Evolutionary conservation across 1,284 basidiomycete species (phyloP).

Genomic region (Marasmius oreades): DNA sequence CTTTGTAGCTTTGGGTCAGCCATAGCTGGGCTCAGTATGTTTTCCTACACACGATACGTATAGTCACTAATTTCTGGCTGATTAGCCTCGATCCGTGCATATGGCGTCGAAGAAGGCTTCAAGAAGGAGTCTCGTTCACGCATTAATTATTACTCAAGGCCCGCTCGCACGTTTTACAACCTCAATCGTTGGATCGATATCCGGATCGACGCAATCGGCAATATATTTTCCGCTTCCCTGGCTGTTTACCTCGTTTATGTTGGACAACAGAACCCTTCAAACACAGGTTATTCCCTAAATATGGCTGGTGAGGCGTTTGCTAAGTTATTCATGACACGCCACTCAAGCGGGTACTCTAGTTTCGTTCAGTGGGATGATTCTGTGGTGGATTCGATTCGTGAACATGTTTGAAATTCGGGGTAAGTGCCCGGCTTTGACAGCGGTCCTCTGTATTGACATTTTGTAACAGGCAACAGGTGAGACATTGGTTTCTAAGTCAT

Average conservation of each 20-base stretch:
- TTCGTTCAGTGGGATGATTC: slow-evolving; percentile 51
- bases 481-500: background rate
- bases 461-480: slow-evolving; percentile 44
- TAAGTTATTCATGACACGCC: background rate
- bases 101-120: slow-evolving; percentile 44
- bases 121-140: slow-evolving; percentile 30
- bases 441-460: background rate
- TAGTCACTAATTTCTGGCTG: background rate
- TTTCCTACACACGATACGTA: background rate
- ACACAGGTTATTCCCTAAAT: slow-evolving; percentile 19
- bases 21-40: slow-evolving; percentile 60
- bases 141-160: slow-evolving; percentile 37
- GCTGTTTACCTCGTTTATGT: slow-evolving; percentile 15
- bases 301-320: slow-evolving; percentile 37
- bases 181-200: slow-evolving; percentile 43
- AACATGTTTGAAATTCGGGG: slow-evolving; percentile 63
- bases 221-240: slow-evolving; percentile 26
- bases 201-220: slow-evolving; percentile 36
- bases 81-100: slow-evolving; percentile 60
- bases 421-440: slow-evolving; percentile 19
- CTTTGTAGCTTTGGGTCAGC: slow-evolving; percentile 56
- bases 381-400: slow-evolving; percentile 48
- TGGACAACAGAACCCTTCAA: slow-evolving; percentile 4
- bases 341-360: slow-evolving; percentile 26
- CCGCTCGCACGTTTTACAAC: slow-evolving; percentile 37